These are phyloP conservation scores for Leptomonas seymouri DNA, from an alignment of 208 protist species.

Conservation along the genomic window DNA sequence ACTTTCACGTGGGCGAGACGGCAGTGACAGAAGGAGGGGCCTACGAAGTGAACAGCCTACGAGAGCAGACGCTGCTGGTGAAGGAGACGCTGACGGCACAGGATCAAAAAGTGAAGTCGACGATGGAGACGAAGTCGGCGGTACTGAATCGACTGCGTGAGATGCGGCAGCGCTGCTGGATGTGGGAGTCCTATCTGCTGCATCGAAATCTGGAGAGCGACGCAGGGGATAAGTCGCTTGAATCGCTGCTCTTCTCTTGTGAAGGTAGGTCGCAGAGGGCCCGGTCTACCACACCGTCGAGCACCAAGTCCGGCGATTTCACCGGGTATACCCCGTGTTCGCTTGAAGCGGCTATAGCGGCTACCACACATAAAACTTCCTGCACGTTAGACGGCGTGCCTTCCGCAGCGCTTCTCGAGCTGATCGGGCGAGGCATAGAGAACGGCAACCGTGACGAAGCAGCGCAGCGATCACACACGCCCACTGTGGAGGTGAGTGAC, in stretches of 20 bases:
- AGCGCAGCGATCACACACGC: not conserved
- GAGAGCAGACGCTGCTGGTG: conserved; percentile 68
- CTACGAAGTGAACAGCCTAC: conserved; percentile 69
- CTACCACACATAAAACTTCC: not conserved
- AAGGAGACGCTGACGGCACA: conserved; percentile 77
- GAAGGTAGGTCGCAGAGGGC: not conserved
- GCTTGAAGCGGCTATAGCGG: not conserved
- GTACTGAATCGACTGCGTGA: conserved; percentile 40
- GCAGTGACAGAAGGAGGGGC: conserved; percentile 59
- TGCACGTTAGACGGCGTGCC: not conserved
- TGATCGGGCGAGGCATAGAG: not conserved
- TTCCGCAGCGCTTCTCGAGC: not conserved
- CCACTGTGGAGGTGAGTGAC: not conserved
- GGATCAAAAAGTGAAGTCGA: conserved; percentile 63
- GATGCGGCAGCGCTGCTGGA: conserved; percentile 36
- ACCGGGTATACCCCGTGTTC: not conserved
- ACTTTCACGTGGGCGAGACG: conserved; percentile 70
- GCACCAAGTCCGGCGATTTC: not conserved
- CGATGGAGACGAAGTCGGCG: conserved; percentile 48
- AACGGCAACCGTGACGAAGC: not conserved
- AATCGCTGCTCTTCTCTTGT: not conserved
- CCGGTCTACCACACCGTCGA: not conserved
- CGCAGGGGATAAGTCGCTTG: not conserved
- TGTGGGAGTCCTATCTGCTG: conserved; percentile 60
- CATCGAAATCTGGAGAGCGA: conserved; percentile 8